Evolutionary conservation across 768 basidiomycete genomes (phyloP), one percentile per base, ranked within the genome.

Genomic region (Termitomyces sp.): DNA sequence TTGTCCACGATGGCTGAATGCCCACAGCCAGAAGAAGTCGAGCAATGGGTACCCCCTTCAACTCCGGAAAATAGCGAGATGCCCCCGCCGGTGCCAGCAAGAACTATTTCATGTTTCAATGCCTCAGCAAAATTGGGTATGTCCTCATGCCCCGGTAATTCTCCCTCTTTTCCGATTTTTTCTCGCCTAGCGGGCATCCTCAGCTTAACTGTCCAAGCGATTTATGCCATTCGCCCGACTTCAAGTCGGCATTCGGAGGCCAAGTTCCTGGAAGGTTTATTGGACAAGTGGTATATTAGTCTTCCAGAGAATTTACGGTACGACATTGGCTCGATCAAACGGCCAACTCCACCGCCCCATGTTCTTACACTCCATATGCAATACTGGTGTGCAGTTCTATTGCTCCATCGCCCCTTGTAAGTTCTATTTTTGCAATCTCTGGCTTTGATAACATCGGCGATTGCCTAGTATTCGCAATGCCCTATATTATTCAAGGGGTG

Each of bases 351-450:
- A 6, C 78, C 78, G 2, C 88, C 89, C 4, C 84, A 89, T 61
- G 71, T 89, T 25, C 70, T 91, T 55, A 87, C 86, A 40, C 72
- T 92, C 49, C 89, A 91, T 65, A 87, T 91, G 88, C 86, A 89
- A 64, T 91, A 91, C 64, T 92, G 90, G 90, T 89, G 87, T 65
- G 81, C 88, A 11, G 82, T 85, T 23, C 67, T 92, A 32, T 66
- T 92, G 28, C 70, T 91, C 49, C 89, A 91, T 67, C 81, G 89
- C 17, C 89, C 89, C 11, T 91, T 91, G 88, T 90, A 67, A 72
- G 87, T 75, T 23, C 56, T 50, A 41, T 47, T 35, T 40, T 45
- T 51, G 23, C 55, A 50, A 46, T 27, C 9, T n/a, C 28, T 52
- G 5, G 32, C 48, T 52, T 58, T 53, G 3, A 56, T 30, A 19